Conservation (phyloP, 83 land plant species). For the Picea engelmannii region DNA sequence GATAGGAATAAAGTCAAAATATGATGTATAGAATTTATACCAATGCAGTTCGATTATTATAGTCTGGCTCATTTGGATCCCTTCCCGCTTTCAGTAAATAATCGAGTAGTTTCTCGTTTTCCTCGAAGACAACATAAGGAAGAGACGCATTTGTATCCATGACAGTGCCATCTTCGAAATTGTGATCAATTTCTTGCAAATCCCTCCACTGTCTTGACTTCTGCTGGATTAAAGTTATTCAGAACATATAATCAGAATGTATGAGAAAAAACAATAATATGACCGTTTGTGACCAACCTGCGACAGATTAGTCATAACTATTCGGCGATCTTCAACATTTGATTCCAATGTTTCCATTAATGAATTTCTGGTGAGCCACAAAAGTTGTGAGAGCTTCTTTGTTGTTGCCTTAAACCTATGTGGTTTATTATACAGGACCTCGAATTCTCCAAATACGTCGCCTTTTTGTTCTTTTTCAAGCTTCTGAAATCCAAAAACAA, state of each 20-base stretch:
- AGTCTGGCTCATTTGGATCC: neutral
- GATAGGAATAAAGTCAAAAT: neutral
- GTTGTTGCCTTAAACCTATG: slow-evolving; percentile 7
- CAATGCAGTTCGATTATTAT: neutral
- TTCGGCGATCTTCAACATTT: slow-evolving; percentile 5
- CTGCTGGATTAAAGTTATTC: no score
- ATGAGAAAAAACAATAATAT: no score
- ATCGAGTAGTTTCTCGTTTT: no score
- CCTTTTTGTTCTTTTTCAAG: slow-evolving; percentile 7
- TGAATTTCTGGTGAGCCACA: neutral
- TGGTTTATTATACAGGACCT: neutral
- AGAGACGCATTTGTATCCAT: neutral
- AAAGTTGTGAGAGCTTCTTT: slow-evolving; percentile 10
- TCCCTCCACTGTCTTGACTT: no score
- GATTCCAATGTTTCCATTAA: slow-evolving; percentile 5
- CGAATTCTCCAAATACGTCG: slow-evolving; percentile 6
- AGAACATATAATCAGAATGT: neutral
- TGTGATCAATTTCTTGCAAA: no score
- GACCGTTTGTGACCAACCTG: neutral
- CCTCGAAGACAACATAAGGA: neutral
- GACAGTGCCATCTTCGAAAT: no score
- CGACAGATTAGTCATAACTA: slow-evolving; percentile 11
- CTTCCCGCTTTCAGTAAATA: neutral
- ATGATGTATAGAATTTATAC: neutral
- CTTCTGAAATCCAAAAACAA: neutral